Evolutionary conservation across 352 stramenopile species (phyloP).

Genomic region (Globisporangium acanthophoron): DNA sequence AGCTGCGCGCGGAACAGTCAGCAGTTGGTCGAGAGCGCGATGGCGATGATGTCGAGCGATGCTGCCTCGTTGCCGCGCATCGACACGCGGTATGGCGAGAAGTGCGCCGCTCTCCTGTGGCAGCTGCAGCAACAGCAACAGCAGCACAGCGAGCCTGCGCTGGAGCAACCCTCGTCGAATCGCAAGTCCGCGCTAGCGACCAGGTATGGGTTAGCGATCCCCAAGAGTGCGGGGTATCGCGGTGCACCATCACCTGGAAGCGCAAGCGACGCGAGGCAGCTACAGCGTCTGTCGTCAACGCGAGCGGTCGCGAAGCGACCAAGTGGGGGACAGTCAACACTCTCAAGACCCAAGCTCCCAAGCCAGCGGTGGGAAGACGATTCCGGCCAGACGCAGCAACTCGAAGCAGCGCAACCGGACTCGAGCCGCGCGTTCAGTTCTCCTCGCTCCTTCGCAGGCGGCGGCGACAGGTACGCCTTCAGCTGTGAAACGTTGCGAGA

Average conservation of each 20-base stretch:
- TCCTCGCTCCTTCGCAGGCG: not conserved
- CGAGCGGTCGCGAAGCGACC: not conserved
- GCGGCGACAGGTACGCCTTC: not conserved
- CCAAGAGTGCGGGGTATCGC: conserved; percentile 9
- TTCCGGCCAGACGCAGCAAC: conserved; percentile 1
- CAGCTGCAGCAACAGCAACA: conserved; percentile 3
- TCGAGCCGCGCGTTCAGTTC: conserved; percentile 4
- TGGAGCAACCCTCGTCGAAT: not conserved
- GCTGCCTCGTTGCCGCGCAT: conserved; percentile 9
- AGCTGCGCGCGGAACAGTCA: not conserved
- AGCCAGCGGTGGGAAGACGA: not conserved
- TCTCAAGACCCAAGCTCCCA: not conserved
- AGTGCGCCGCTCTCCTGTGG: conserved; percentile 3
- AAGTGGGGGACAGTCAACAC: not conserved
- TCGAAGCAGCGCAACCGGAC: conserved; percentile 1
- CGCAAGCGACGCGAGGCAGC: not conserved
- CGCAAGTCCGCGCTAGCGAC: not conserved
- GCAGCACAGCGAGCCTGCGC: not conserved
- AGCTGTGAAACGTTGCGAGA: not conserved
- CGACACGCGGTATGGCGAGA: conserved; percentile 10
- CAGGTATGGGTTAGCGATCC: conserved; percentile 1
- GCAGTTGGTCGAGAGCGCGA: not conserved
- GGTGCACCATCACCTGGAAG: not conserved
- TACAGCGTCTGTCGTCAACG: conserved; percentile 8
- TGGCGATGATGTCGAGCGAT: not conserved